Conservation (phyloP, 2,329 filamentous ascomycete species). For the Cladosporium phlei region DNA sequence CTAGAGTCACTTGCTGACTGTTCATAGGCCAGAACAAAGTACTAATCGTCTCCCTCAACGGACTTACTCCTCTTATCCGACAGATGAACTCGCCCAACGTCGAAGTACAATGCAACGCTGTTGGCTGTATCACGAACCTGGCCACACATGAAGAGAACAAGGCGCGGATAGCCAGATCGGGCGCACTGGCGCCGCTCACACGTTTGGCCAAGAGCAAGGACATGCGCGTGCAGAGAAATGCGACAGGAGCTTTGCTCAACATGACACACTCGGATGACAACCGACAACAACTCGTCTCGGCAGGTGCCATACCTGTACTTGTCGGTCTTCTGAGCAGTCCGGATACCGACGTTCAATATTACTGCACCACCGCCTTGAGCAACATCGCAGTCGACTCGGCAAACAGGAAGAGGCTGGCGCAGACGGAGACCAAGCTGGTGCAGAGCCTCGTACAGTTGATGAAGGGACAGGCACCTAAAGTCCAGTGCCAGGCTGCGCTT, state of each 20-base stretch:
- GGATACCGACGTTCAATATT: conserved; percentile 98
- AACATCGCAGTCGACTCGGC: conserved; percentile 94
- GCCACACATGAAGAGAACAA: conserved; percentile 99
- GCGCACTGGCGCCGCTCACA: conserved; percentile 84
- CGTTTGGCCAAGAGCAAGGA: conserved; percentile 93
- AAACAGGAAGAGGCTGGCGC: conserved; percentile 85
- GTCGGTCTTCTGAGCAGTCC: conserved; percentile 88
- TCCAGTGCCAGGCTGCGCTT: conserved; percentile 93
- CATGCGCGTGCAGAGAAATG: conserved; percentile 97
- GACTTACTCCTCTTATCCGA: conserved; percentile 83
- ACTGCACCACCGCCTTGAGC: conserved; percentile 96
- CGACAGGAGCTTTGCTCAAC: conserved; percentile 90
- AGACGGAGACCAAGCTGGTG: conserved; percentile 85
- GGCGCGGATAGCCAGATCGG: conserved; percentile 93
- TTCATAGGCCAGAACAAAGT: conserved; percentile 92
- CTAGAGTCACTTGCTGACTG: conserved; percentile 38
- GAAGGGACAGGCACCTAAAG: conserved; percentile 95
- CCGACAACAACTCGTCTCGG: conserved; percentile 92
- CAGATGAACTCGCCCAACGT: conserved; percentile 99
- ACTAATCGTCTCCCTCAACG: conserved; percentile 86
- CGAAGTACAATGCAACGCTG: conserved; percentile 97
- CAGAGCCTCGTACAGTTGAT: conserved; percentile 93
- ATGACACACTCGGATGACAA: conserved; percentile 99
- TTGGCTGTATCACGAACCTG: conserved; percentile 96
- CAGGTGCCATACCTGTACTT: conserved; percentile 94